Conservation (phyloP, 2,329 filamentous ascomycete genomes). For the Claviceps pazoutovae region DNA sequence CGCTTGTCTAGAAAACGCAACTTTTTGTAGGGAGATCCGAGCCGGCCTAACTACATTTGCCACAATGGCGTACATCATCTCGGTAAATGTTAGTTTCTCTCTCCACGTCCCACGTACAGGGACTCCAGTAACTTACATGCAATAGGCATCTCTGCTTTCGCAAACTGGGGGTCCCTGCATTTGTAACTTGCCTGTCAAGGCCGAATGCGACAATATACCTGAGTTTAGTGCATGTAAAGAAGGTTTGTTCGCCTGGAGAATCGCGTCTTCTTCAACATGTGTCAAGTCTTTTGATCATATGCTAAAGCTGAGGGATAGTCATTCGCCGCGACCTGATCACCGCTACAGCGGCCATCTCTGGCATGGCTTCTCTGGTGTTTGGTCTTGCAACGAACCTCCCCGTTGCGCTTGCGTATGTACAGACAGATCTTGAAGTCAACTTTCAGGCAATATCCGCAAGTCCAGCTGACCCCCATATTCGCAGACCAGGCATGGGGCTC, state of each 20-base stretch:
- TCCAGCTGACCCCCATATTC: conserved; percentile 3
- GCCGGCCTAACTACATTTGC: conserved; percentile 70
- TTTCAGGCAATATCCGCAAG: no score
- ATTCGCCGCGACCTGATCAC: conserved; percentile 69
- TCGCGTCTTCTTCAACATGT: neutral
- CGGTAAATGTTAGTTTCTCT: conserved; percentile 40
- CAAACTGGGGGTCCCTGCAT: conserved; percentile 66
- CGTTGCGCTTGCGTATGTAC: conserved; percentile 23
- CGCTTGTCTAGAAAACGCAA: conserved; percentile 51
- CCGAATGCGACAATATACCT: conserved; percentile 33
- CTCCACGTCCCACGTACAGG: neutral
- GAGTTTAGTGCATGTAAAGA: conserved; percentile 33
- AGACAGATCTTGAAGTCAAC: neutral
- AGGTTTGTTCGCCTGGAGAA: conserved; percentile 16
- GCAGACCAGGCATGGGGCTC: conserved; percentile 51
- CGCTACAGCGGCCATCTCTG: conserved; percentile 67
- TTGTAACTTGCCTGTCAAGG: conserved; percentile 34
- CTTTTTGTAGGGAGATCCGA: conserved; percentile 64
- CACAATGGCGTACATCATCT: conserved; percentile 78
- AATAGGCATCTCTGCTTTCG: conserved; percentile 55
- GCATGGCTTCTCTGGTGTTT: conserved; percentile 61
- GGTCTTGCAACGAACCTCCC: conserved; percentile 73
- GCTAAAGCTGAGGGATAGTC: conserved; percentile 20
- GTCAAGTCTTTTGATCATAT: conserved; percentile 2
- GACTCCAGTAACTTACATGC: neutral